Conservation (phyloP, 495 filamentous ascomycete species). For the Penicillium cinerascens region DNA sequence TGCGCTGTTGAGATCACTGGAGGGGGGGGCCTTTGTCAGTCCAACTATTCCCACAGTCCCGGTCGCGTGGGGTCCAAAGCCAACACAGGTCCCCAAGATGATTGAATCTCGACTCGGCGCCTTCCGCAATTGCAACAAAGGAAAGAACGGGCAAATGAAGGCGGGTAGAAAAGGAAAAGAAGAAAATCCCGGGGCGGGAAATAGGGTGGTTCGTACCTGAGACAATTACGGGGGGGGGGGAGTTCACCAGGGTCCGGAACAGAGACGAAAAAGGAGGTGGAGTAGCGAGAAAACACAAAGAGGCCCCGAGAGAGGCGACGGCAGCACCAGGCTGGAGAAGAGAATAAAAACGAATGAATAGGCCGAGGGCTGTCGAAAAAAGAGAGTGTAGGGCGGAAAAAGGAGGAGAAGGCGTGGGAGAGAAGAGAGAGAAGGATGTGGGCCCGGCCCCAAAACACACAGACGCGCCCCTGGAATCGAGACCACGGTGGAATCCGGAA, state of each 20-base stretch:
- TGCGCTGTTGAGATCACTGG: background rate
- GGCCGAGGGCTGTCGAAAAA: constrained; percentile 8
- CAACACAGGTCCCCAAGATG: background rate
- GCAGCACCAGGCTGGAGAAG: constrained; percentile 24
- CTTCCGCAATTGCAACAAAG: background rate
- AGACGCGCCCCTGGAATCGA: constrained; percentile 18
- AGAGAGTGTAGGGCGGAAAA: constrained; percentile 19
- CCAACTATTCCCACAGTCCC: background rate
- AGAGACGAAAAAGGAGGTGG: background rate
- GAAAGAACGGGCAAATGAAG: constrained; percentile 6
- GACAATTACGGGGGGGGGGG: constrained; percentile 12
- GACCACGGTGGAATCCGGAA: constrained; percentile 16
- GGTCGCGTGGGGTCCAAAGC: constrained; percentile 10
- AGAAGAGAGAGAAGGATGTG: constrained; percentile 18
- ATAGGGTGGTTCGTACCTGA: constrained; percentile 9
- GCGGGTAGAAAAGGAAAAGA: constrained; percentile 4
- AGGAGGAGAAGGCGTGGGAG: constrained; percentile 7
- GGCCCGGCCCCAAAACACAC: constrained; percentile 17
- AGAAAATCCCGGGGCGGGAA: constrained; percentile 7
- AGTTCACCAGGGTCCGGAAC: background rate
- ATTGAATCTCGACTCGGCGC: background rate
- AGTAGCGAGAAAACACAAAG: constrained; percentile 3
- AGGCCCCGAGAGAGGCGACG: constrained; percentile 12
- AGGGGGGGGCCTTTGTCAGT: constrained; percentile 7
- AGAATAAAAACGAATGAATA: constrained; percentile 8